Base-by-base conservation (phyloP, 2,329 filamentous ascomycete species). In the Davidsoniella neocaledoniae region DNA sequence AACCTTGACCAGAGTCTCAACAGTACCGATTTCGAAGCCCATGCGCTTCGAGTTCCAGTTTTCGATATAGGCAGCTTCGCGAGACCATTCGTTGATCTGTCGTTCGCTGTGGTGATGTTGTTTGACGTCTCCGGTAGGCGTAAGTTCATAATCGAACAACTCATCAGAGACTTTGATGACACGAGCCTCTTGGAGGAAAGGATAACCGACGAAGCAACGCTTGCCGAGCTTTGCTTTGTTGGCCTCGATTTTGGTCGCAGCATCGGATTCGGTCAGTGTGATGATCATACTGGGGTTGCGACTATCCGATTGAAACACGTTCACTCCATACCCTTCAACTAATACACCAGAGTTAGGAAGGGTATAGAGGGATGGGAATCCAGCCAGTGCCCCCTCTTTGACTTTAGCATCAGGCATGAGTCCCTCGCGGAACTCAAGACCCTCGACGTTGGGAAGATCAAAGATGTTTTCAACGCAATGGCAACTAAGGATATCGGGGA, bases 231-330 rank as follows among this genome's bases (percentile, higher is more conserved):
- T 90, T 46, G 70, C 66, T 62, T 86, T 86, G 50, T 88, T 88
- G 49, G 76, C 68, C 56, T 84, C 79, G 19, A 80, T 71, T 55
- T 76, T 83, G 44, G 82, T 79, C 36, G 82, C 79, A 52, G 68
- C 66, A 55, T 88, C 86, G 0, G 84, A 77, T 37, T 86, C 81
- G 29, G 80, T 72, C 46, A 98, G 70, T 2, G 86, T 94, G 51
- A 96, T 75, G 21, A 96, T 77, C 79, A 96, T 88, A 64, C 90
- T 98, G 64, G 95, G 88, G 60, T 96, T 96, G 46, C 86, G 81
- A 62, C 88, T 95, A 57, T 96, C 91, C 57, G 90, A 80, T 61
- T 94, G 87, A 68, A 98, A 98, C 33, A 98, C 86, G 55, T 81
- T 91, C 54, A 98, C 85, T 2, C 87, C 87, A 56, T 94, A 94